Evolutionary conservation across 2,329 filamentous ascomycete species (phyloP), one percentile per base, ranked within the genome.

Genomic region (Neocucurbitaria cava): DNA sequence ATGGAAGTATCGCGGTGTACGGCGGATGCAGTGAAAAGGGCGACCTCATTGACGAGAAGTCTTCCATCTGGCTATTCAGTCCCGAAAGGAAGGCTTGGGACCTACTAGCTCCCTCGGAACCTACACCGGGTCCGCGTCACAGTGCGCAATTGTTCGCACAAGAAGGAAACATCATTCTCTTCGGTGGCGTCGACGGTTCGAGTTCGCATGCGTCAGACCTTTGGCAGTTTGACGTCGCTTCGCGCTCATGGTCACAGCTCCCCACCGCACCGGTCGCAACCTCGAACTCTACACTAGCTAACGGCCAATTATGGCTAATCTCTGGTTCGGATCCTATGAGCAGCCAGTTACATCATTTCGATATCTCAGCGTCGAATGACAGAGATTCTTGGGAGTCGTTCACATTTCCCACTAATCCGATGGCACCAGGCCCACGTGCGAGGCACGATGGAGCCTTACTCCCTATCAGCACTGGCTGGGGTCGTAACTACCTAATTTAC

Each of bases 401-500:
- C 21, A 68, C 71, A 0, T 78, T 79, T 49, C 77, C 77, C 1
- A 77, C 76, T 2, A 79, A 79, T 42, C 77, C 78, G 2, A 59
- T 79, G 11, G 73, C 74, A 1, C 74, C 77, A n/a, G 77, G 78
- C 1, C 78, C 78, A 2, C 66, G 70, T 17, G 73, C 76, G 17
- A 69, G 78, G 20, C 64, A 70, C 8, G 71, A 74, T 7, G 78
- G 74, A 15, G 74, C 73, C 1, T 59, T 80, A 0, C 53, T 80
- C 0, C 77, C 77, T 0, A 61, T 81, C 20, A 74, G 71, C 0
- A 81, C 78, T 1, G 78, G 78, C 11, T 76, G 78, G 46, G 79
- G 78, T 13, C 73, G 79, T 5, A 74, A 78, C 38, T 81, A 79
- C 58, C 71, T 81, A 6, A 60, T 78, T 1, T 79, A 79, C 61